Conservation (phyloP, 768 basidiomycete species). For the Porphyrellus cyaneotinctus region DNA sequence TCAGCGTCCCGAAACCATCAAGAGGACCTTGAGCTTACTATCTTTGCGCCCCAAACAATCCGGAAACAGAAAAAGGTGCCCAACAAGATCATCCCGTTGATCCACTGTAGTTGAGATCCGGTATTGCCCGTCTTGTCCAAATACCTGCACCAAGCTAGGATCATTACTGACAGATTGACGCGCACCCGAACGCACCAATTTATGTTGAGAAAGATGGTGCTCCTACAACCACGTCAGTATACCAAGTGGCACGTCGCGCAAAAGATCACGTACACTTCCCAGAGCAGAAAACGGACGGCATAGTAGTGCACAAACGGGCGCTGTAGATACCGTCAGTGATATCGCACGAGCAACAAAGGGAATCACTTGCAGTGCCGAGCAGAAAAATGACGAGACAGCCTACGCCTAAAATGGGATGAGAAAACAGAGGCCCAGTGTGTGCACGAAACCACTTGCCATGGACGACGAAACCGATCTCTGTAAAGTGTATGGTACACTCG, state of each 20-base stretch:
- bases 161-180: background rate
- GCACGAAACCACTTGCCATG: conserved; percentile 49
- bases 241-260: background rate
- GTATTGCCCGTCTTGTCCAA: conserved; percentile 74
- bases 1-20: conserved; percentile 1
- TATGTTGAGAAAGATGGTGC: conserved; percentile 84
- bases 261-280: conserved; percentile 61
- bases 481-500: conserved; percentile 64
- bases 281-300: conserved; percentile 70
- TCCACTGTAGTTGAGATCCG: conserved; percentile 59
- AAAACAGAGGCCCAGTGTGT: background rate
- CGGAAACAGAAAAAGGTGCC: conserved; percentile 65
- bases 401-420: conserved; percentile 38
- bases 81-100: conserved; percentile 70
- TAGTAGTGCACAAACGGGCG: conserved; percentile 79
- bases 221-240: conserved; percentile 37
- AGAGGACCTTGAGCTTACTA: conserved; percentile 19
- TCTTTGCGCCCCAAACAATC: conserved; percentile 63
- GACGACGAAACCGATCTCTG: conserved; percentile 68
- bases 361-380: conserved; percentile 61
- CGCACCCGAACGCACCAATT: conserved; percentile 57
- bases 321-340: conserved; percentile 30
- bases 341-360: background rate
- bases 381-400: conserved; percentile 63
- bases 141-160: conserved; percentile 43